These are phyloP conservation scores for Corymbia calophylla DNA, from an alignment of 441 rosid species.

Conservation along the genomic window DNA sequence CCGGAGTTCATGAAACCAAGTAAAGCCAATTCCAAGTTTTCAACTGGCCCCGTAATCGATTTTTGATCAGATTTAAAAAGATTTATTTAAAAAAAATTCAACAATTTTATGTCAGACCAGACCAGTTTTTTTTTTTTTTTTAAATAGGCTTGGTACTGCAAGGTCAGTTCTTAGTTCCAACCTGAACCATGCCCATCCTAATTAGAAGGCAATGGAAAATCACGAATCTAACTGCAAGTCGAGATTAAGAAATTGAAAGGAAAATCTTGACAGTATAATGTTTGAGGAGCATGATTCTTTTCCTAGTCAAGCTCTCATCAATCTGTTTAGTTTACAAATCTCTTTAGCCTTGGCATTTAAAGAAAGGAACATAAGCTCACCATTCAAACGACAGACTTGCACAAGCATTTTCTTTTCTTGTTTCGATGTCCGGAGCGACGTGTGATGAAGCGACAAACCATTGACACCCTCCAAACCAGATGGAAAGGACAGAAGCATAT, in stretches of 20 bases:
- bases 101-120: accelerated
- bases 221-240: accelerated
- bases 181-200: background rate
- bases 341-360: background rate
- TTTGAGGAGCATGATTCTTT: background rate
- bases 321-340: background rate
- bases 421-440: background rate
- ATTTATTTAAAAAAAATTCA: background rate
- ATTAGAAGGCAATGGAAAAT: background rate
- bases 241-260: background rate
- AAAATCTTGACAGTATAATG: background rate
- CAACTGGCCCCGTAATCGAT: background rate
- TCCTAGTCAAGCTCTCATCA: background rate
- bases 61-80: background rate
- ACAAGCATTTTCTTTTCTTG: background rate
- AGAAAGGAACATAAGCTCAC: background rate
- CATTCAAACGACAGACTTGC: background rate
- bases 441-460: background rate
- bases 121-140: background rate
- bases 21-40: background rate
- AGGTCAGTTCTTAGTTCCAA: background rate
- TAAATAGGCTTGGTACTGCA: background rate
- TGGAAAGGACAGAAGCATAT: background rate
- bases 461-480: background rate
- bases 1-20: background rate